phyloP scores from a whole-genome alignment of 495 filamentous ascomycete genomes.

The Talaromyces nanjingensis region DNA sequence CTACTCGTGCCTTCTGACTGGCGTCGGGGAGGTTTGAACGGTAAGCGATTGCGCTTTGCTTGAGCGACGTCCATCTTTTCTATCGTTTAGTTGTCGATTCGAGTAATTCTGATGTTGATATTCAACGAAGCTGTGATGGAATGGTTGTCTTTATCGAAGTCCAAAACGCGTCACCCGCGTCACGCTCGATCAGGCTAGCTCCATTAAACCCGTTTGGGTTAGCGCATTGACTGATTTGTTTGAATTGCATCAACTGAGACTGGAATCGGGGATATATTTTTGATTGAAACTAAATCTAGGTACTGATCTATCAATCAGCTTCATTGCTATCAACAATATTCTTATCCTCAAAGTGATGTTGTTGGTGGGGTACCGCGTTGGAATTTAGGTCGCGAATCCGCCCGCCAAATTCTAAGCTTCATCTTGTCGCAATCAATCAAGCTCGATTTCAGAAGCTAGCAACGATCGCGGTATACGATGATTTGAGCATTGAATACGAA shows the following conservation, averaged over 20 bases:
- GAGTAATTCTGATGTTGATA: neutral
- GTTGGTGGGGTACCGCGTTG: neutral
- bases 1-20: constrained; percentile 20
- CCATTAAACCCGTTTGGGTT: neutral
- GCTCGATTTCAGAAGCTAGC: neutral
- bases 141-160: neutral
- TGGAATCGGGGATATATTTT: neutral
- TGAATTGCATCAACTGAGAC: neutral
- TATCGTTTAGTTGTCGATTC: neutral
- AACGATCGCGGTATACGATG: neutral
- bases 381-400: neutral
- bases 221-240: neutral
- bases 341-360: neutral
- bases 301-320: neutral
- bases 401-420: neutral
- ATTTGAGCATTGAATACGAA: neutral
- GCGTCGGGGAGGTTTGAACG: constrained; percentile 45
- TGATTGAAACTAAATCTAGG: neutral
- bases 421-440: neutral
- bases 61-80: constrained; percentile 27
- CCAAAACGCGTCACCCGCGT: constrained; percentile 1
- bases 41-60: constrained; percentile 36
- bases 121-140: neutral
- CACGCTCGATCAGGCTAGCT: constrained; percentile 1
- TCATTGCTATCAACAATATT: neutral